Base-by-base conservation (phyloP, 805 yeast genomes). In the Myxozyma geophila region DNA sequence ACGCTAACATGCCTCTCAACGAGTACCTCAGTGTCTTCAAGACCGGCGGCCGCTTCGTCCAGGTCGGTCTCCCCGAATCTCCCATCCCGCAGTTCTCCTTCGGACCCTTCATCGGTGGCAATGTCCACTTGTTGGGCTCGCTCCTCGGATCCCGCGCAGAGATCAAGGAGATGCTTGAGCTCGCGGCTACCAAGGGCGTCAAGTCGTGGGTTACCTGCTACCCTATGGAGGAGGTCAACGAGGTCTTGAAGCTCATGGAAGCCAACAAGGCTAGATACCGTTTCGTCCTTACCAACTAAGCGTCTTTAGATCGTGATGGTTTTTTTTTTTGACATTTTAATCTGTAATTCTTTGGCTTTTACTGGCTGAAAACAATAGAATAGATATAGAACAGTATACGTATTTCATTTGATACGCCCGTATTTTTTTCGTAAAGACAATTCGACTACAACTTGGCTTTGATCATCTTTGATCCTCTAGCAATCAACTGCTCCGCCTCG, bases 41-140 rank as follows among this genome's bases (percentile, higher is more conserved):
- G 71, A 84, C 87, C 48, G 82, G 82, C 71, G 87, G 87, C 59
- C 78, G 79, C 58, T 82, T 86, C 73, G 80, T 86, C 59, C 79
- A 87, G 41, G 91, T 86, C 60, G 93, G 93, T 60, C 79, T 87
- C 71, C 90, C 93, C 43, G 73, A 70, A 59, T 69, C 55, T n/a
- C 67, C 69, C 28, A 44, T 70, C 36, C 70, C 71, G 15, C 57
- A 59, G 37, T 37, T 70, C 21, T 13, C 46, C n/a, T 70, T 69
- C 52, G 62, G 63, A 21, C 67, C 69, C n/a, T 59, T 70, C 19
- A 54, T 70, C 54, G 53, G 12, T 53, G 28, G 9, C 47, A 66
- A 65, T 57, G 60, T 67, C 37, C 37, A 28, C 56, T 36, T 70
- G n/a, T 23, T 87, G 58, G 80, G 87, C 9, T 85, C 91, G 12